Evolutionary conservation across 805 yeast species (phyloP).

Genomic region (Monosporozyma yasuniensis): DNA sequence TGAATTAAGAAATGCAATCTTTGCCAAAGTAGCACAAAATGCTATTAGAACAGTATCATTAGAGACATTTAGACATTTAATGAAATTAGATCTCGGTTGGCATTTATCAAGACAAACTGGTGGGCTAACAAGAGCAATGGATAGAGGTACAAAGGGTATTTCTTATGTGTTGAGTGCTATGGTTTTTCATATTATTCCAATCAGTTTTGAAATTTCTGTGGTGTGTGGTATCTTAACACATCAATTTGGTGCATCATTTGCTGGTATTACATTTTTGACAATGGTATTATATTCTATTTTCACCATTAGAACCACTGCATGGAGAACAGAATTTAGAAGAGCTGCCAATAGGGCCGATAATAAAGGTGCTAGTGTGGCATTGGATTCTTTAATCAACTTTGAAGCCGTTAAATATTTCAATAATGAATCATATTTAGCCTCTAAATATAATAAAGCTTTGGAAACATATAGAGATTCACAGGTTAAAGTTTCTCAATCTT

Average conservation of each 20-base stretch:
- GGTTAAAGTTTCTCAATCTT: conserved; percentile 74
- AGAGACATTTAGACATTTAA: conserved; percentile 75
- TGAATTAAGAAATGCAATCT: conserved; percentile 88
- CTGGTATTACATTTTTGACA: conserved; percentile 78
- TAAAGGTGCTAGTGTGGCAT: conserved; percentile 87
- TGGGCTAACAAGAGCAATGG: conserved; percentile 91
- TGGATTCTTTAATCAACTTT: conserved; percentile 87
- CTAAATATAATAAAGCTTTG: conserved; percentile 71
- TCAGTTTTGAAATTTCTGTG: conserved; percentile 81
- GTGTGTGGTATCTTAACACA: conserved; percentile 92
- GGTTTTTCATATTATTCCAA: conserved; percentile 96
- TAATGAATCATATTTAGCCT: conserved; percentile 72
- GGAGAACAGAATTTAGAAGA: conserved; percentile 91
- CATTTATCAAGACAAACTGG: conserved; percentile 92
- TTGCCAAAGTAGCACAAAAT: conserved; percentile 89
- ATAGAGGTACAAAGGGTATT: conserved; percentile 95
- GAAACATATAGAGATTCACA: conserved; percentile 58
- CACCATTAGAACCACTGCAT: conserved; percentile 86
- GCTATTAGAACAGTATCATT: conserved; percentile 87
- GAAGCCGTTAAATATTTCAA: conserved; percentile 93
- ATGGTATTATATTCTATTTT: conserved; percentile 84
- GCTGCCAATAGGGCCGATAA: conserved; percentile 90
- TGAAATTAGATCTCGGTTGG: conserved; percentile 79
- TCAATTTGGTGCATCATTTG: conserved; percentile 82
- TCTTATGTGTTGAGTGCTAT: conserved; percentile 86